These are phyloP conservation scores for Elaphomyces granulatus DNA, from an alignment of 495 filamentous ascomycete species.

Conservation along the genomic window DNA sequence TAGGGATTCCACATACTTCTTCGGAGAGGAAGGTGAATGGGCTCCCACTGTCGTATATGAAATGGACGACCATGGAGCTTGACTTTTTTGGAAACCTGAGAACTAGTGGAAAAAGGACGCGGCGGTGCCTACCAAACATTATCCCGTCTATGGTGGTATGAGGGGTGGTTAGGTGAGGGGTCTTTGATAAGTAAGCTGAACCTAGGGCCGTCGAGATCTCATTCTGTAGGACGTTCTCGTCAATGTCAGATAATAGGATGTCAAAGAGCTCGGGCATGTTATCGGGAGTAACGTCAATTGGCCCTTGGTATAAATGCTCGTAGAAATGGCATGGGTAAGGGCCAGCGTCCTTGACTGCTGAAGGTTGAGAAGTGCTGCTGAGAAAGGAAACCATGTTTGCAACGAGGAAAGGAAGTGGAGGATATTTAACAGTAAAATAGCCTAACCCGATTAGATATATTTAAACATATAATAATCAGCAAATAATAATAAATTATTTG, in stretches of 20 bases:
- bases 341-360: neutral
- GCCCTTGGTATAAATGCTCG: neutral
- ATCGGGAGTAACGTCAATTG: neutral
- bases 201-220: neutral
- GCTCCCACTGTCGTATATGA: neutral
- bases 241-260: neutral
- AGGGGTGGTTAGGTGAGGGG: neutral
- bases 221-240: neutral
- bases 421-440: no score
- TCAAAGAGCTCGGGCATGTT: neutral
- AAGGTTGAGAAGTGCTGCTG: neutral
- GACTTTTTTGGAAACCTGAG: neutral
- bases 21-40: neutral
- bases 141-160: neutral
- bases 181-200: neutral
- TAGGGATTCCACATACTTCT: neutral
- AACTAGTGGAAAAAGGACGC: neutral
- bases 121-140: neutral
- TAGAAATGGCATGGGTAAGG: neutral
- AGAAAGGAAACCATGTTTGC: neutral
- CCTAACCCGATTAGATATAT: no score
- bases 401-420: no score
- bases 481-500: no score
- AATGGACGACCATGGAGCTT: neutral
- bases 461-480: no score